Conservation (phyloP, 2,329 filamentous ascomycete genomes). For the Alternaria tenuissima region DNA sequence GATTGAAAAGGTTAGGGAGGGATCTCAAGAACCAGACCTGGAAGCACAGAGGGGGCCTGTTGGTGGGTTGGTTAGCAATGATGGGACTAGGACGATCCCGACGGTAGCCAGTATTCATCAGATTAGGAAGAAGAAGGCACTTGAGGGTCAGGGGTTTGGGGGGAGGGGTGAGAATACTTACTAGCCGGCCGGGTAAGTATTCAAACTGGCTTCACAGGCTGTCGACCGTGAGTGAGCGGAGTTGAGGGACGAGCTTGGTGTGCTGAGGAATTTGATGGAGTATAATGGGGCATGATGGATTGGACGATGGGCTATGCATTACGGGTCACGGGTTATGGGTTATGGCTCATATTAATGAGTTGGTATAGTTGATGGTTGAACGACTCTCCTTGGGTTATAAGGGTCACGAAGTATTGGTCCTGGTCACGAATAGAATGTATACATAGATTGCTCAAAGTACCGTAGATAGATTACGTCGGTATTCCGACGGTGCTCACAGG, state of each 20-base stretch:
- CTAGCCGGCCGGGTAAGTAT: neutral
- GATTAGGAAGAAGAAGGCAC: neutral
- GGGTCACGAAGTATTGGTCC: neutral
- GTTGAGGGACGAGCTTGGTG: neutral
- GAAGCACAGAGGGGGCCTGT: neutral
- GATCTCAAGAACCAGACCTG: constrained; percentile 7
- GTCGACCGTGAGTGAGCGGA: neutral
- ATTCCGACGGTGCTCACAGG: neutral
- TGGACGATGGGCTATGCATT: neutral
- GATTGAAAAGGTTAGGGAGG: constrained; percentile 20
- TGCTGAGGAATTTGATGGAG: neutral
- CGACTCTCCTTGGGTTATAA: neutral
- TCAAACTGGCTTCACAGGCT: neutral
- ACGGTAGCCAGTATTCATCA: neutral
- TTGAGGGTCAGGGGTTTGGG: constrained; percentile 8
- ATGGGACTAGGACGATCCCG: neutral
- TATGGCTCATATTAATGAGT: constrained; percentile 3
- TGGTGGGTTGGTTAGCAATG: neutral
- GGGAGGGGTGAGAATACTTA: constrained; percentile 11
- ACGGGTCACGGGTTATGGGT: neutral
- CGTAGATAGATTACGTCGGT: neutral
- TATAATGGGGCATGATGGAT: constrained; percentile 2
- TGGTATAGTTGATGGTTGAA: neutral
- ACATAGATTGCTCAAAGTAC: neutral
- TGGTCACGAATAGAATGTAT: neutral